These are phyloP conservation scores for Rhodamnia argentea DNA, from an alignment of 345 rosid genomes.

Conservation along the genomic window DNA sequence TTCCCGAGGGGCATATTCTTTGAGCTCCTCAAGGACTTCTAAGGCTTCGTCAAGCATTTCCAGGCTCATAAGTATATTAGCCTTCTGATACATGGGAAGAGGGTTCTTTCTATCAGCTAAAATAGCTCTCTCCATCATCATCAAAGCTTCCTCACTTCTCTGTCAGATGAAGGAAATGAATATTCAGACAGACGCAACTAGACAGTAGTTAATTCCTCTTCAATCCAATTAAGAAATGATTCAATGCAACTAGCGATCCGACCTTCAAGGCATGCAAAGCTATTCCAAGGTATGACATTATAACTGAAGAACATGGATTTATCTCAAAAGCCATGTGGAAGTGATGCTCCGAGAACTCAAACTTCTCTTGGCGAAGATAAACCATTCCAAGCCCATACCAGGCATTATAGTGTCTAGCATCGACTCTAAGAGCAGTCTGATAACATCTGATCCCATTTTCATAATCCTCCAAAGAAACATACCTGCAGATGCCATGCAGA, in stretches of 20 bases:
- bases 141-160: constrained; percentile 88
- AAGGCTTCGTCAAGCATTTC: constrained; percentile 81
- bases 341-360: constrained; percentile 93
- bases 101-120: constrained; percentile 88
- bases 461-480: constrained; percentile 84
- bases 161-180: constrained; percentile 13
- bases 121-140: constrained; percentile 87
- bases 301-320: constrained; percentile 86
- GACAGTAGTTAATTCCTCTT: not conserved
- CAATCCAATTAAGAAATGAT: not conserved
- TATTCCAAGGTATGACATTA: constrained; percentile 90
- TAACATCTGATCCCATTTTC: constrained; percentile 92
- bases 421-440: constrained; percentile 82
- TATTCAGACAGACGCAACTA: not conserved
- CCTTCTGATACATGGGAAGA: constrained; percentile 98
- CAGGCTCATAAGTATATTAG: constrained; percentile 68
- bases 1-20: constrained; percentile 87
- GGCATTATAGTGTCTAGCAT: constrained; percentile 87
- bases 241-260: not conserved
- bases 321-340: constrained; percentile 81
- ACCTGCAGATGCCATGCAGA: constrained; percentile 26
- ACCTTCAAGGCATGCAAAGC: constrained; percentile 87
- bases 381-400: constrained; percentile 99
- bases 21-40: constrained; percentile 86
- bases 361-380: constrained; percentile 89